Base-by-base conservation (phyloP, 148 eudicot genomes). In the Silene uniflora region DNA sequence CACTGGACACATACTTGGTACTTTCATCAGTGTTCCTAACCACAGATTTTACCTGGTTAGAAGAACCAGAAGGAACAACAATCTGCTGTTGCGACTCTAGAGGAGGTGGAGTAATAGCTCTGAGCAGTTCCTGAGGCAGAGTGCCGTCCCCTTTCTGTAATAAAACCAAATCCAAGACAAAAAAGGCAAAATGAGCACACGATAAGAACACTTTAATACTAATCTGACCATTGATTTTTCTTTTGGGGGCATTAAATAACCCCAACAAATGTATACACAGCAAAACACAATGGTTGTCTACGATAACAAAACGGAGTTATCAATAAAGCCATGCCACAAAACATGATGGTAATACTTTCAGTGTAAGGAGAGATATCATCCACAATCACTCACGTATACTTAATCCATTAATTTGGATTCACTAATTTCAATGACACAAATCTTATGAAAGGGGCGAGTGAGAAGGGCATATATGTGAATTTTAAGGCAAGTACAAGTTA, bases 61-160 rank as follows among this genome's bases (percentile, higher is more conserved):
- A 79, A 66, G 76, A 77, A 60, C 76, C 91, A 80, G 84, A 71
- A 77, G 89, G 87, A 74, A 78, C 80, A 75, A 67, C 73, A 69
- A 77, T 68, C 83, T 84, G 96, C 79, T 85, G 93, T 77, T 90
- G 96, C n/a, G 77, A 60, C 67, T 95, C 96, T 56, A 92, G 84
- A 67, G 93, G 90, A 71, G 97, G 97, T 21, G 99, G 97, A 71
- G 84, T 69, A 79, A 95, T 92, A 73, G 96, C 86, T 67, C 88
- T 87, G 73, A 95, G 92, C 73, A 95, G 78, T 81, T 92, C 97
- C 81, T 86, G 92, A 46, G 99, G 99, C 80, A 95, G 90, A 75
- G 89, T 89, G 62, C 82, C 83, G 62, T 95, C 96, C 60, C 98
- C 98, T 91, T 95, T 95, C 97, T 95, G 89, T 78, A 47, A 81